Base-by-base conservation (phyloP, 2,329 filamentous ascomycete species). In the Rosellinia necatrix region DNA sequence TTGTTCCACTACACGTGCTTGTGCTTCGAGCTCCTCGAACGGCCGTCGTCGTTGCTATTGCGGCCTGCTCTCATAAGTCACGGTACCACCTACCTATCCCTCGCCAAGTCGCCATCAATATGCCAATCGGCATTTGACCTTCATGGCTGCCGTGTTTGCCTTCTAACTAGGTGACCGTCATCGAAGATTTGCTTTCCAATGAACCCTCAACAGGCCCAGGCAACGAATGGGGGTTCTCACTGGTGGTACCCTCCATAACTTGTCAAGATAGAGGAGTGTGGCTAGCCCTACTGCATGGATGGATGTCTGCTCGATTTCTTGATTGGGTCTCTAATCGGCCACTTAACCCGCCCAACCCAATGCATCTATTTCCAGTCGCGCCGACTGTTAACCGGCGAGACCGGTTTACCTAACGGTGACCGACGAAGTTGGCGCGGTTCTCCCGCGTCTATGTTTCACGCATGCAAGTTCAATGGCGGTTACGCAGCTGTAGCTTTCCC, bases 381-480 rank as follows among this genome's bases (percentile, higher is more conserved):
- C 30, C 51, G 40, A 51, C 42, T 49, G 53, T 50, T 43, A 21
- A 49, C 48, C 10, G 43, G 27, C 32, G 30, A 43, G 41, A 50
- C 41, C 22, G 37, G 30, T 43, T 38, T 53, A 48, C 56, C 53
- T 19, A 46, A 63, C 61, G 60, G 59, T 59, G 61, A 57, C 61
- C 62, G 59, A 63, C 51, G 43, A 60, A 61, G 60, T 59, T 62
- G 56, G 58, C 59, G 59, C 50, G 58, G 61, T 43, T 55, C 60
- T 65, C 62, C 64, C 67, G 65, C 66, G 64, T 60, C 62, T 63
- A 43, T 61, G 60, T 65, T 64, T 64, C 58, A 64, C 64, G 61
- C 66, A 65, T 64, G 61, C 59, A 67, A 56, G 64, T 64, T 64
- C 64, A 62, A 59, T 64, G 47, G 59, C 56, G 62, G 61, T 64